Evolutionary conservation across 164 flowering plant genomes (phyloP), one percentile per base, ranked within the genome.

Genomic region (Aristolochia contorta): DNA sequence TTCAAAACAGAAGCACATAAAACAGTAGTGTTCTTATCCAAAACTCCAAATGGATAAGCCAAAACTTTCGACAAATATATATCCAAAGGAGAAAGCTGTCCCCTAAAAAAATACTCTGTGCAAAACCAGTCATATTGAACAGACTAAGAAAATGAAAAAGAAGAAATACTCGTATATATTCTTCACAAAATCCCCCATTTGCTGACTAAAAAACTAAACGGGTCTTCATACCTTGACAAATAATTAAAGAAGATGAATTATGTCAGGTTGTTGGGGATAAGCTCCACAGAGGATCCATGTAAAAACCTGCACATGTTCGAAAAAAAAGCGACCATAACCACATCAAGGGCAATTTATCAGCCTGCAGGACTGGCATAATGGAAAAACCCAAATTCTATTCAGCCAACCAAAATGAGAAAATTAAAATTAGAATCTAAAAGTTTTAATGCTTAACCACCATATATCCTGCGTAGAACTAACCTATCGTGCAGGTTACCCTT

Each of bases 231-330:
- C 76, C 79, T 75, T 50, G 52, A 52, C 54, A 41, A 50, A 52
- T 6, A 58, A 58, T 37, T 45, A 61, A 21, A 65, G 68, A 65
- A 22, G 62, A 50, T 30, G 65, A 57, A 61, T 47, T 43, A 67
- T 56, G 60, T 49, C 59, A 62, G 59, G 49, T 51, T 65, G 61
- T 59, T 63, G 63, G 55, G 57, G 49, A 58, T 47, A 64, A 67
- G 68, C 69, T 69, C 69, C 72, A 64, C 18, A 67, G 53, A 63
- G 56, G 56, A 58, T 63, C 74, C 66, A 54, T 22, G 37, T 41
- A 62, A 54, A 65, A 54, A 84, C 87, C 90, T 87, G 95, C 91
- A 84, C 67, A 74, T 69, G 72, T 65, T 66, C 71, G 69, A 75
- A 61, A 69, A 74, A 68, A 79, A 75, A 69, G 65, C 73, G 69